Evolutionary conservation across 2,329 filamentous ascomycete species (phyloP), one percentile per base, ranked within the genome.

Genomic region (Epichloe sp.): DNA sequence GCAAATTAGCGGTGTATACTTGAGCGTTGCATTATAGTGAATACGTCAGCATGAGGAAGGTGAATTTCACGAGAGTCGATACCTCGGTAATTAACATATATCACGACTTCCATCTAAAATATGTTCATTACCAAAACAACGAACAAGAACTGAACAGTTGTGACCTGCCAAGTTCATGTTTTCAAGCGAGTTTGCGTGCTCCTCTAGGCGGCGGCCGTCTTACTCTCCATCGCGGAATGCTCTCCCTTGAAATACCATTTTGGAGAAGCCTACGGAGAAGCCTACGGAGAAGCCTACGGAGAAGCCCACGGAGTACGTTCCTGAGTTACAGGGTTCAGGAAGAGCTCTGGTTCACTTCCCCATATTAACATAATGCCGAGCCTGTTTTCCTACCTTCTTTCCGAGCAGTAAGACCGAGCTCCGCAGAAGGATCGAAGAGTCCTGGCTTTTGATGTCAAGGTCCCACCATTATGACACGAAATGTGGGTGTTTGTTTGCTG

Each of bases 401-500:
- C 59, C 60, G 59, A 62, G 54, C 55, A 51, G 49, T 54, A 50
- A n/a, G 14, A 54, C 41, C 54, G 55, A 49, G 56, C 49, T 51
- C 48, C 47, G 37, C 31, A 26, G 19, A 8, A 14, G 19, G 44
- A 44, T 31, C 23, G 19, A 17, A 14, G 17, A 14, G 10, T n/a
- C 42, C 5, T n/a, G 15, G 42, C 11, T 19, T 31, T 44, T 31
- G 17, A 37, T 45, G 47, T 42, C 51, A 53, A 49, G 57, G 49
- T 47, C 56, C 52, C 55, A 48, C 54, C 36, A 57, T 52, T 59
- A 56, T 53, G 52, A 58, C 54, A 46, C 54, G 55, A 54, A 51
- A 56, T 52, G 54, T 48, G 47, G 47, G 48, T 48, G 37, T 54
- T 55, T 56, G 52, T 57, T 60, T 63, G 60, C 62, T 65, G 61